Percentiles rank a stretch among this genome's conserved stretches.
Evolutionary conservation across 2,329 filamentous ascomycete species (phyloP).

Genomic region (Graphilbum fragrans): DNA sequence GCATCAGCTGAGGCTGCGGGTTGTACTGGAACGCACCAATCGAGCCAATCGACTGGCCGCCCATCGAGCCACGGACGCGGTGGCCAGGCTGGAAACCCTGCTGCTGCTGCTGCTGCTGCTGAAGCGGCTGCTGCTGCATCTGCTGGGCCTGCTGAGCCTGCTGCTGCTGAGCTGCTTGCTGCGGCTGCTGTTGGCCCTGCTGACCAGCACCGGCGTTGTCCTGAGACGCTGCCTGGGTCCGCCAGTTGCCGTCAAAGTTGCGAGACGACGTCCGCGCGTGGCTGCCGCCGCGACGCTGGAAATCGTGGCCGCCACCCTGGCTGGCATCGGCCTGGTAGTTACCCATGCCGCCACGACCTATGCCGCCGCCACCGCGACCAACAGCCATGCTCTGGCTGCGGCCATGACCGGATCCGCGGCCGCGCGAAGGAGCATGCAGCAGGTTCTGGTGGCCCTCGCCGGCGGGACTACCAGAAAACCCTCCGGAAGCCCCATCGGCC

Average conservation of each 20-base stretch:
- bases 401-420: slow-evolving; percentile 48
- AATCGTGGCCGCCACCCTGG: slow-evolving; percentile 37
- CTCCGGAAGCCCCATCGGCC: slow-evolving; percentile 34
- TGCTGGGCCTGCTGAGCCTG: slow-evolving; percentile 20
- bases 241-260: slow-evolving; percentile 98
- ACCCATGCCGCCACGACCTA: slow-evolving; percentile 49
- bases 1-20: slow-evolving; percentile 75
- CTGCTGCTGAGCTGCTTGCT: slow-evolving; percentile 45
- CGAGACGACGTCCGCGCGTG: slow-evolving; percentile 76
- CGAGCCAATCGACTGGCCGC: slow-evolving; percentile 68
- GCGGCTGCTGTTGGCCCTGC: slow-evolving; percentile 26
- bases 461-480: neutral
- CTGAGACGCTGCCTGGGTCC: slow-evolving; percentile 54
- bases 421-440: slow-evolving; percentile 25
- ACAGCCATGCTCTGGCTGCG: slow-evolving; percentile 88
- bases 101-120: slow-evolving; percentile 37
- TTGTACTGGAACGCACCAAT: slow-evolving; percentile 85
- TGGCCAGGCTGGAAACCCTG: slow-evolving; percentile 86
- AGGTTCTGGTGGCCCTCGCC: neutral
- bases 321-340: slow-evolving; percentile 42
- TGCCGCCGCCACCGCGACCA: slow-evolving; percentile 52
- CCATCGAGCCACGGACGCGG: slow-evolving; percentile 72
- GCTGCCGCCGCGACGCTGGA: slow-evolving; percentile 65
- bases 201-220: slow-evolving; percentile 27
- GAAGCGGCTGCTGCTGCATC: slow-evolving; percentile 35